Conservation (phyloP, 2,329 filamentous ascomycete species). For the Claviceps cyperi region DNA sequence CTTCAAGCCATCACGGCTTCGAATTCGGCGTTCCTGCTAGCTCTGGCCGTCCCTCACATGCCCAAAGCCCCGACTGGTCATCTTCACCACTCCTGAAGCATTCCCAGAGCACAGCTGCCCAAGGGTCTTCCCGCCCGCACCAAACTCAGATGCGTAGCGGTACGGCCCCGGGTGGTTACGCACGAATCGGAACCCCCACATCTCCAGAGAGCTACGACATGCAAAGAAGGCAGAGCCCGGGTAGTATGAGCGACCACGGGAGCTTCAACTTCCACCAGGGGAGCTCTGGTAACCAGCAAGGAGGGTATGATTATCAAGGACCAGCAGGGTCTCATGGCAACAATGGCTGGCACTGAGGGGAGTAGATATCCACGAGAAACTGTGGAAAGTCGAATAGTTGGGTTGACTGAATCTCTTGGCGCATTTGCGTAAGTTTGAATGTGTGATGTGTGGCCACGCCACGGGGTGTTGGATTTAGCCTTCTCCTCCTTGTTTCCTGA, state of each 20-base stretch:
- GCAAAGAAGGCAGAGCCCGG: conserved; percentile 8
- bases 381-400: neutral
- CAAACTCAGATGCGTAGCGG: conserved; percentile 5
- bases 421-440: neutral
- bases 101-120: neutral
- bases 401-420: neutral
- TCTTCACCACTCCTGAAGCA: neutral
- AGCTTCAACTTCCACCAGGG: conserved; percentile 4
- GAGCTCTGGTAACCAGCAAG: conserved; percentile 2
- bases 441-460: too few relatives aligned
- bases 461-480: too few relatives aligned
- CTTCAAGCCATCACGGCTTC: conserved; percentile 7
- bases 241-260: conserved; percentile 2
- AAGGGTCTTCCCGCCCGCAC: conserved; percentile 1
- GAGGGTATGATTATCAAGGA: conserved; percentile 3
- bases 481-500: too few relatives aligned
- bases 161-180: conserved; percentile 3
- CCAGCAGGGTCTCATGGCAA: neutral
- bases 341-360: neutral
- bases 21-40: conserved; percentile 8
- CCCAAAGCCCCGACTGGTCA: conserved; percentile 3
- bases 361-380: neutral
- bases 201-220: conserved; percentile 6
- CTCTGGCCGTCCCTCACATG: neutral
- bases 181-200: conserved; percentile 7